These are phyloP conservation scores for Juglanconis juglandina DNA, from an alignment of 2,329 filamentous ascomycete species.

Conservation along the genomic window DNA sequence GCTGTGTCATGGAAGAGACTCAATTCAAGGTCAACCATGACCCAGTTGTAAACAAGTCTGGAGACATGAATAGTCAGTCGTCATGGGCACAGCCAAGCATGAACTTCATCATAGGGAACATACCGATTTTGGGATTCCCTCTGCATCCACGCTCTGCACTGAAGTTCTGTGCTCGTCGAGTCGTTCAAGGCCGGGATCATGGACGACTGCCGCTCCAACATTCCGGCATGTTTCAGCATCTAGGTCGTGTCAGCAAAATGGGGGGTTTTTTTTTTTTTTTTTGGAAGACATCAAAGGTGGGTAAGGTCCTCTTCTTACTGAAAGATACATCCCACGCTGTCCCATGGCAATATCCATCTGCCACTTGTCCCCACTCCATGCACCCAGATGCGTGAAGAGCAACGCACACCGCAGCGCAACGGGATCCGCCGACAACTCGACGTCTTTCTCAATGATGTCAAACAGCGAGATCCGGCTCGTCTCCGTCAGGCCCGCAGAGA, in stretches of 20 bases:
- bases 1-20: slow-evolving; percentile 63
- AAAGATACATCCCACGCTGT: slow-evolving; percentile 69
- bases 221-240: slow-evolving; percentile 68
- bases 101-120: slow-evolving; percentile 21
- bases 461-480: slow-evolving; percentile 70
- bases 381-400: slow-evolving; percentile 64
- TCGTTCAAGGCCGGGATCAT: slow-evolving; percentile 42
- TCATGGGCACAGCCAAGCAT: too few relatives aligned
- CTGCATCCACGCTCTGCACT: slow-evolving; percentile 63
- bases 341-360: slow-evolving; percentile 75
- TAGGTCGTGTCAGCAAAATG: slow-evolving; percentile 28
- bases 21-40: slow-evolving; percentile 70
- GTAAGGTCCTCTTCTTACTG: slow-evolving; percentile 33
- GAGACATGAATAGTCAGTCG: background rate
- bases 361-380: slow-evolving; percentile 75
- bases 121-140: slow-evolving; percentile 62
- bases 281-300: background rate
- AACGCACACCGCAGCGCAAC: slow-evolving; percentile 63
- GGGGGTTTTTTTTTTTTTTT: too few relatives aligned
- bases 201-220: slow-evolving; percentile 53
- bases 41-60: slow-evolving; percentile 71
- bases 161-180: slow-evolving; percentile 43
- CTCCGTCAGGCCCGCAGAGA: slow-evolving; percentile 65
- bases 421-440: slow-evolving; percentile 63
- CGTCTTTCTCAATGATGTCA: slow-evolving; percentile 68